A percentile compares a stretch with the other conserved stretches of the same genome.
These are phyloP conservation scores for Trichosanthes truncata DNA, from an alignment of 306 rosid genomes.

Conservation along the genomic window DNA sequence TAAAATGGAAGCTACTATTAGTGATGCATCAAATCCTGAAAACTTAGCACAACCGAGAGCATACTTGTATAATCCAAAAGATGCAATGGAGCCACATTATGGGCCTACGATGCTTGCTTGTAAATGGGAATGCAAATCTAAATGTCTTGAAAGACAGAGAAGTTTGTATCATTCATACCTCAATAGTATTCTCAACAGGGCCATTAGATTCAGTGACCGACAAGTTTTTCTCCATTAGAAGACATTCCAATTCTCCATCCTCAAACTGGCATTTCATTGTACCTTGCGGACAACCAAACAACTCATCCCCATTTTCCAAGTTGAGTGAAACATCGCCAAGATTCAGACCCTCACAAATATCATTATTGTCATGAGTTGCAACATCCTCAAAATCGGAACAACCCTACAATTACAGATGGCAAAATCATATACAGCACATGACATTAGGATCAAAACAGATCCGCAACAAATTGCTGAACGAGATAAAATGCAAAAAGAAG, in stretches of 20 bases:
- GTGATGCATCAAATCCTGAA: background rate
- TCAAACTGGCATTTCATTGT: slow-evolving; percentile 33
- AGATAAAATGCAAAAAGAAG: background rate
- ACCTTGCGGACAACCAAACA: slow-evolving; percentile 41
- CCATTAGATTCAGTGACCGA: slow-evolving; percentile 47
- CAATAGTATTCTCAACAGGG: slow-evolving; percentile 40
- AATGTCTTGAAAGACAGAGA: background rate
- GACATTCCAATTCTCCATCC: slow-evolving; percentile 47
- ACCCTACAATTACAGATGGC: slow-evolving; percentile 16
- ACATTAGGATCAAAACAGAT: background rate
- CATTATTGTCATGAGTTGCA: slow-evolving; percentile 29
- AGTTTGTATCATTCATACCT: slow-evolving; percentile 33
- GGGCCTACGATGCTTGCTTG: background rate
- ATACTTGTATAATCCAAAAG: background rate
- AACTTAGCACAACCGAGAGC: background rate
- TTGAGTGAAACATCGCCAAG: slow-evolving; percentile 30
- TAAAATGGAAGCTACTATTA: background rate
- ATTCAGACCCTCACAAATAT: slow-evolving; percentile 41
- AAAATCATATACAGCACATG: background rate
- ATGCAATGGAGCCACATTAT: background rate
- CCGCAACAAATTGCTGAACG: background rate
- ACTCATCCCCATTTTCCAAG: slow-evolving; percentile 35
- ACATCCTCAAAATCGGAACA: slow-evolving; percentile 35
- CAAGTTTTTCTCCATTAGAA: slow-evolving; percentile 43
- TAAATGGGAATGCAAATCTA: background rate